Evolutionary conservation across 2,329 filamentous ascomycete species (phyloP).

Genomic region (Colletotrichum neosansevieriae): DNA sequence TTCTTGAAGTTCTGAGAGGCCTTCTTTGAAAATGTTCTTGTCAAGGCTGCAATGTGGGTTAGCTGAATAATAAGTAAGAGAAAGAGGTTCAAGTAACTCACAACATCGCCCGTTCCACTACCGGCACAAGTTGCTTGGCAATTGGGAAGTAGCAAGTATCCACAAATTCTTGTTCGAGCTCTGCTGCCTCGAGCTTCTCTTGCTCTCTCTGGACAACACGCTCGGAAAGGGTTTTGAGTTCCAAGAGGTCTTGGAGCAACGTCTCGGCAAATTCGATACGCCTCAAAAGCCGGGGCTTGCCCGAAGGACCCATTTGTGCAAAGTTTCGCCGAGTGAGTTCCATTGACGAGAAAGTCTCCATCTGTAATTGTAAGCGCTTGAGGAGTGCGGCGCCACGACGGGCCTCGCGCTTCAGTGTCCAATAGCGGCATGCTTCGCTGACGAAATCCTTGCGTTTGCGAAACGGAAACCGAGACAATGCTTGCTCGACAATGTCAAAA

Average conservation of each 20-base stretch:
- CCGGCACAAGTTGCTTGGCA: slow-evolving; percentile 78
- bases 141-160: slow-evolving; percentile 95
- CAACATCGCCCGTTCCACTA: slow-evolving; percentile 83
- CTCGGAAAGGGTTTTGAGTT: slow-evolving; percentile 77
- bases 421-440: slow-evolving; percentile 94
- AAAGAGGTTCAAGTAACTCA: slow-evolving; percentile 63
- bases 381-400: slow-evolving; percentile 90
- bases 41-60: slow-evolving; percentile 67
- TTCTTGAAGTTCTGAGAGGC: slow-evolving; percentile 62
- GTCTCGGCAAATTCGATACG: slow-evolving; percentile 89
- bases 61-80: slow-evolving; percentile 52
- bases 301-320: slow-evolving; percentile 90
- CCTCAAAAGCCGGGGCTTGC: slow-evolving; percentile 80
- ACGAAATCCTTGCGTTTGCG: slow-evolving; percentile 93
- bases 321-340: slow-evolving; percentile 96
- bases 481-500: slow-evolving; percentile 85
- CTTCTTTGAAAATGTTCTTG: slow-evolving; percentile 69
- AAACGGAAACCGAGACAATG: slow-evolving; percentile 82
- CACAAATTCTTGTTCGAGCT: slow-evolving; percentile 82
- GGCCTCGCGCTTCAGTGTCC: slow-evolving; percentile 96
- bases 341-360: slow-evolving; percentile 97
- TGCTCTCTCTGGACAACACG: slow-evolving; percentile 81
- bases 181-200: slow-evolving; percentile 80
- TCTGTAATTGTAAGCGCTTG: slow-evolving; percentile 92
- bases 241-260: slow-evolving; percentile 81